Conservation (phyloP, 129 eudicot genomes). For the Deinandra increscens region DNA sequence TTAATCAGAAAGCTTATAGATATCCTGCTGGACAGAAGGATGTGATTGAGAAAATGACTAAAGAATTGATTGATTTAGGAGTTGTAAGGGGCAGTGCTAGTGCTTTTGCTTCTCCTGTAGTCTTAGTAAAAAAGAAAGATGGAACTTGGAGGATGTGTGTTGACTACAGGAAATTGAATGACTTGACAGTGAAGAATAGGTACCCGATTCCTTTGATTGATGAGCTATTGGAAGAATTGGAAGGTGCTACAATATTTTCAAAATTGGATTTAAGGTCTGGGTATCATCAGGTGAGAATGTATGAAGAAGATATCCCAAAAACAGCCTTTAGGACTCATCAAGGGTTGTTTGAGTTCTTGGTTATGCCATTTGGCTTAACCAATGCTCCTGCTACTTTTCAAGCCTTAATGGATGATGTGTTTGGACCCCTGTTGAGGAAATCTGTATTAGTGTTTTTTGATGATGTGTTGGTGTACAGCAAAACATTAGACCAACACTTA, state of each 20-base stretch:
- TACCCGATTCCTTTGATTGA: neutral
- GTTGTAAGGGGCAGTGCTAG: neutral
- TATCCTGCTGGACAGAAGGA: neutral
- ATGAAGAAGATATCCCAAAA: neutral
- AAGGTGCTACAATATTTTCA: neutral
- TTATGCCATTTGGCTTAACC: neutral
- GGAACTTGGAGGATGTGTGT: neutral
- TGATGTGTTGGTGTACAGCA: neutral
- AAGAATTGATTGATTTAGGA: neutral
- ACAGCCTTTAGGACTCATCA: neutral
- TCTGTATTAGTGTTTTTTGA: neutral
- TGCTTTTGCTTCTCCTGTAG: neutral
- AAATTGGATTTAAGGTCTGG: neutral
- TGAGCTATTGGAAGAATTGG: neutral
- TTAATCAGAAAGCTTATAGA: neutral
- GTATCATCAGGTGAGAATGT: neutral
- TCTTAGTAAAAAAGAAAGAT: neutral
- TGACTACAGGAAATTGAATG: neutral
- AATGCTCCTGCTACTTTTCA: neutral
- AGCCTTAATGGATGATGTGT: neutral
- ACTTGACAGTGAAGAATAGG: neutral
- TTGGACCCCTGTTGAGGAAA: neutral
- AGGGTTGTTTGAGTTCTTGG: neutral
- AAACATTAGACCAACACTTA: neutral
- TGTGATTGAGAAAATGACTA: neutral